Evolutionary conservation across 2,329 filamentous ascomycete genomes (phyloP), one percentile per base, ranked within the genome.

Genomic region (Tolypocladium amazonense): DNA sequence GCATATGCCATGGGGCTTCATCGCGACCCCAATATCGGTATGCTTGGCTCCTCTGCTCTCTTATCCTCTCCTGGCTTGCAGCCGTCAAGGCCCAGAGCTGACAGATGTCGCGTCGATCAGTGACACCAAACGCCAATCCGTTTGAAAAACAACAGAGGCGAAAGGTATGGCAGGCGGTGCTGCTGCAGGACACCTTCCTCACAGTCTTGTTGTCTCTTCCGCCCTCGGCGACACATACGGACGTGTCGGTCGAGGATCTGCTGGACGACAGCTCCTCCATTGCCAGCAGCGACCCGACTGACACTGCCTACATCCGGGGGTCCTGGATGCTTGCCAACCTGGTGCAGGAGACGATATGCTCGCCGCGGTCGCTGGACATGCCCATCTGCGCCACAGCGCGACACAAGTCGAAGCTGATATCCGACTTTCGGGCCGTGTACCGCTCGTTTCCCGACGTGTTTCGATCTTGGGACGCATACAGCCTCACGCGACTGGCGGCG

Each of bases 1-100:
- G 85, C 89, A 0, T 92, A 92, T 66, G 89, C 89, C 30, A 89
- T 93, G 86, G 88, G 89, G 0, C 72, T 93, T 15, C 88, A 93
- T 69, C 84, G 89, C 20, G 88, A 92, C 67, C 89, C 89, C 0
- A 89, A 91, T 61, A 85, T 90, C 61, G 86, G 79, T 81, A 72
- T 27, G 55, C 25, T 25, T 39, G 15, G 18, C n/a, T 39, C 39
- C 33, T 12, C 11, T n/a, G 20, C 39, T n/a, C 8, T n/a, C 20
- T 18, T 37, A 2, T 12, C 33, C 38, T 45, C 25, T 20, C 53
- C 25, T 18, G 14, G 14, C 14, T 3, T 5, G 11, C 25, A 2
- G 14, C 18, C 25, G 45, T 30, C 14, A 2, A 23, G n/a, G 27
- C 43, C 60, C 35, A 37, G 43, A 14, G 35, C 35, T 37, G 23